phyloP scores from a whole-genome alignment of 768 basidiomycete species.

The Pleurotus eryngii region DNA sequence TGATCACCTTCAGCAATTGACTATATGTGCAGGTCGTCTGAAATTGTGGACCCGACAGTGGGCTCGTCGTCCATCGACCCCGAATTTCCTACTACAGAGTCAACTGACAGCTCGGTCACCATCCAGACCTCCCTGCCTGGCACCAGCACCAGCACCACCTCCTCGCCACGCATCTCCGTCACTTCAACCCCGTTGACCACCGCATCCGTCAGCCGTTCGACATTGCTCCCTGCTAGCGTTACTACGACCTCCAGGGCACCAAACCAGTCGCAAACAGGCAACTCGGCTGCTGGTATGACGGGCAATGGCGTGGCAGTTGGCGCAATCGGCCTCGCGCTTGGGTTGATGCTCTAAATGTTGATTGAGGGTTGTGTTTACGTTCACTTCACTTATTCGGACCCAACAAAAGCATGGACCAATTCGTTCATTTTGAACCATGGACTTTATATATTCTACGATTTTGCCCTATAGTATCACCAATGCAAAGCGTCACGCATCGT shows the following conservation, averaged over 20 bases:
- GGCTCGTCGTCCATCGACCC: background rate
- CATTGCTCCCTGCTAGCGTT: background rate
- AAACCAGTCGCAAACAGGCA: background rate
- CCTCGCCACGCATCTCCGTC: background rate
- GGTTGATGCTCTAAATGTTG: constrained; percentile 2
- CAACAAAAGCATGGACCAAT: too few relatives aligned
- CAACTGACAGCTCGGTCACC: background rate
- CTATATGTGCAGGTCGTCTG: background rate
- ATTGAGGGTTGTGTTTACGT: too few relatives aligned
- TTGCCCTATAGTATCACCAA: too few relatives aligned
- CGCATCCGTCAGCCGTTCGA: background rate
- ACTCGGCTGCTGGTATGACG: background rate
- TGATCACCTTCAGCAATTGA: background rate
- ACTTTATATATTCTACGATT: too few relatives aligned
- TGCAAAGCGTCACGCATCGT: too few relatives aligned
- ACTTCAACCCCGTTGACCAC: background rate
- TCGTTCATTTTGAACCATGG: too few relatives aligned
- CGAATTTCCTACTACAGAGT: background rate
- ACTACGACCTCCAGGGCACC: background rate
- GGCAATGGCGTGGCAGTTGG: background rate
- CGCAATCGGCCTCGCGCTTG: background rate
- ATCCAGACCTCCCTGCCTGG: background rate
- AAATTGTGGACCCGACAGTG: background rate
- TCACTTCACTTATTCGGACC: too few relatives aligned
- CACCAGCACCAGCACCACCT: background rate